A percentile compares a stretch with the other conserved stretches of the same genome.
phyloP scores from a whole-genome alignment of 768 basidiomycete species.

The Lactarius pseudohatsudake region DNA sequence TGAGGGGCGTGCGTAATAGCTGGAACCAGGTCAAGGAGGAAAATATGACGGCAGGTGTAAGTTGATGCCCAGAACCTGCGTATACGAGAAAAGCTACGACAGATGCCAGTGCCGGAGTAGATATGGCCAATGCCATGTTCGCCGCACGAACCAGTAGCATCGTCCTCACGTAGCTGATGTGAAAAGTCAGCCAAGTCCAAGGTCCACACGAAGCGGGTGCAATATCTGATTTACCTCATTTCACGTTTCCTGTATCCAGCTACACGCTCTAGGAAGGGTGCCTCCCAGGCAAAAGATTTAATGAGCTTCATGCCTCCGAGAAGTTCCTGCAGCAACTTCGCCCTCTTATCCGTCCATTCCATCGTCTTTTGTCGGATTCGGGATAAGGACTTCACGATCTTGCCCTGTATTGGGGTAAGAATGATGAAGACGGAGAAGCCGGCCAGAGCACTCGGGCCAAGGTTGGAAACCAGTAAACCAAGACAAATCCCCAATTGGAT shows the following conservation, averaged over 20 bases:
- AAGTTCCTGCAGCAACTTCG: conserved; percentile 86
- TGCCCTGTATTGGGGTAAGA: conserved; percentile 69
- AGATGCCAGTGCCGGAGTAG: conserved; percentile 75
- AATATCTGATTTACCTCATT: too few species aligned
- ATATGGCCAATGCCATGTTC: conserved; percentile 67
- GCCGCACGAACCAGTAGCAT: too few species aligned
- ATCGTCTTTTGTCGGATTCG: conserved; percentile 68
- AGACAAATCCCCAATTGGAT: too few species aligned
- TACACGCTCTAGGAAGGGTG: conserved; percentile 74
- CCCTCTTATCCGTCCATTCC: conserved; percentile 88
- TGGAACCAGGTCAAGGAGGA: conserved; percentile 85
- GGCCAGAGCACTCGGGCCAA: conserved; percentile 58
- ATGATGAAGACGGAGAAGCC: conserved; percentile 65
- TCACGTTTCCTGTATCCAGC: conserved; percentile 69
- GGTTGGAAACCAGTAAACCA: too few species aligned
- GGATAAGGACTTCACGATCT: conserved; percentile 73
- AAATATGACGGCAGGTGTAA: conserved; percentile 75
- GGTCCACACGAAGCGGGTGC: too few species aligned
- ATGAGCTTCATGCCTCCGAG: conserved; percentile 88
- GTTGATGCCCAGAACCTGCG: conserved; percentile 63
- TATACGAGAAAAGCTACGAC: conserved; percentile 81
- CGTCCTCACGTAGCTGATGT: too few species aligned
- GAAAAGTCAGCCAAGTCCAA: too few species aligned
- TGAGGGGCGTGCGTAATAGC: conserved; percentile 75
- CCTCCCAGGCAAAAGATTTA: conserved; percentile 90